phyloP scores from a whole-genome alignment of 257 asterid genomes.

The Nicotiana benthamiana region DNA sequence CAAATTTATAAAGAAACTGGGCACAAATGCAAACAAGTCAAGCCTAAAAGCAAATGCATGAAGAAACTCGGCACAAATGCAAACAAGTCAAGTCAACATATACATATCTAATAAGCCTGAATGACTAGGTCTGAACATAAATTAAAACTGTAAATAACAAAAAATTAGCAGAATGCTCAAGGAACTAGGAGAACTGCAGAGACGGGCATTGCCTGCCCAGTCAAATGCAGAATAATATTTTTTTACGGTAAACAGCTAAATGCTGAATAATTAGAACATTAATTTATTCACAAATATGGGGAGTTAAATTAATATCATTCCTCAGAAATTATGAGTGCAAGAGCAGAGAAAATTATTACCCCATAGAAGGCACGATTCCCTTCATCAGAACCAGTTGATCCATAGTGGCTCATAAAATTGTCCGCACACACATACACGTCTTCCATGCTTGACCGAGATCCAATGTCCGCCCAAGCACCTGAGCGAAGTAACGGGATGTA shows the following conservation, averaged over 20 bases:
- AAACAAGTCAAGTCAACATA: neutral
- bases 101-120: neutral
- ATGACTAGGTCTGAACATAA: neutral
- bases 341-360: conserved; percentile 42
- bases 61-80: too few relatives aligned
- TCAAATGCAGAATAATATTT: neutral
- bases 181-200: neutral
- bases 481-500: conserved; percentile 68
- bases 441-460: conserved; percentile 81
- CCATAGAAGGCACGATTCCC: conserved; percentile 75
- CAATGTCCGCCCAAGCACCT: conserved; percentile 86
- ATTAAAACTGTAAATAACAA: neutral
- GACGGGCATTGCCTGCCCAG: neutral
- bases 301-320: neutral
- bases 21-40: too few relatives aligned
- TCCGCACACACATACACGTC: conserved; percentile 71
- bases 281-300: neutral
- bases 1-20: too few relatives aligned
- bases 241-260: neutral
- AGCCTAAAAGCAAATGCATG: too few relatives aligned
- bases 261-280: neutral
- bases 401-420: conserved; percentile 46
- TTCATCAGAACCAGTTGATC: conserved; percentile 23
- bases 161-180: neutral
- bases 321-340: neutral